These are phyloP conservation scores for Castanea sativa DNA, from an alignment of 306 rosid species.

Conservation along the genomic window DNA sequence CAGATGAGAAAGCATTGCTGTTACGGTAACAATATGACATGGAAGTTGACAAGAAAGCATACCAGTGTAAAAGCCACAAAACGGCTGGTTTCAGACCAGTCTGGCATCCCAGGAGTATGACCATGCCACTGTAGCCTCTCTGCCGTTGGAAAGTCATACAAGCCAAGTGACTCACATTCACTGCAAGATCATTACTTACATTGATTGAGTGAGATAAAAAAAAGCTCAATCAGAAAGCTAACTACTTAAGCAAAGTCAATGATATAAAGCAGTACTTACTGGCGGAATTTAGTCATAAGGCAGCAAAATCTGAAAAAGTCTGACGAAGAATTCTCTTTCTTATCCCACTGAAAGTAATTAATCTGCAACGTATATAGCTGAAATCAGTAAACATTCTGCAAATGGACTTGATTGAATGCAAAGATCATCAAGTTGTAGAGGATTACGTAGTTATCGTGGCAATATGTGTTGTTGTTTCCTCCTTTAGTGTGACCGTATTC, in stretches of 20 bases:
- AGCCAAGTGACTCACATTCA: slow-evolving; percentile 85
- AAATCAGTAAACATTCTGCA: slow-evolving; percentile 17
- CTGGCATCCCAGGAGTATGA: slow-evolving; percentile 70
- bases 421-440: slow-evolving; percentile 26
- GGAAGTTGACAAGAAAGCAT: slow-evolving; percentile 23
- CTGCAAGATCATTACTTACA: slow-evolving; percentile 45
- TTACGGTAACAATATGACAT: neutral
- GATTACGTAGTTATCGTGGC: slow-evolving; percentile 88
- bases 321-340: slow-evolving; percentile 68
- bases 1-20: neutral
- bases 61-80: slow-evolving; percentile 91
- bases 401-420: slow-evolving; percentile 9
- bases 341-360: slow-evolving; percentile 91
- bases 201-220: neutral
- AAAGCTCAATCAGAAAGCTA: neutral
- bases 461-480: slow-evolving; percentile 96
- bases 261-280: slow-evolving; percentile 36
- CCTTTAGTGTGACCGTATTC: slow-evolving; percentile 99
- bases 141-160: slow-evolving; percentile 83
- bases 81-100: slow-evolving; percentile 88
- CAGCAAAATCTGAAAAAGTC: slow-evolving; percentile 85
- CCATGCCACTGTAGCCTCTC: slow-evolving; percentile 97
- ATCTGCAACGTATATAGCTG: slow-evolving; percentile 46
- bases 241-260: neutral
- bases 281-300: slow-evolving; percentile 75